These are phyloP conservation scores for Macrolepiota dolichaula DNA, from an alignment of 768 basidiomycete genomes.

Conservation along the genomic window DNA sequence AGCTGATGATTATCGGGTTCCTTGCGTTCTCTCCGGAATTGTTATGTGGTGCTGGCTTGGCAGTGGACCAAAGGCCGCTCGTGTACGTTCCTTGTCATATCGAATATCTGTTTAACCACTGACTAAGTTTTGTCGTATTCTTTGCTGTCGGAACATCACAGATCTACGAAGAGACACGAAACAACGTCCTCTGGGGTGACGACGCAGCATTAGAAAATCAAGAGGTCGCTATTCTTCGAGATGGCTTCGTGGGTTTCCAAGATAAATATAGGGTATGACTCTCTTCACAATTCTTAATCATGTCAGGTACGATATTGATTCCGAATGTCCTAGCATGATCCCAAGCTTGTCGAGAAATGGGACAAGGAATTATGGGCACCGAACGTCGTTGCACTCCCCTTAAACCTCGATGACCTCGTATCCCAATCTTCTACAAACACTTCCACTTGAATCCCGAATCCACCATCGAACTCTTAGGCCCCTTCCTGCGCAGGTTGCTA, in stretches of 20 bases:
- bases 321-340: slow-evolving; percentile 46
- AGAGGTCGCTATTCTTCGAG: slow-evolving; percentile 62
- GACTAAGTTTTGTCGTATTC: too few relatives aligned
- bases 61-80: slow-evolving; percentile 64
- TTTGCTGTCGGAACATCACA: slow-evolving; percentile 22
- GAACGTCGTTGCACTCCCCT: slow-evolving; percentile 15
- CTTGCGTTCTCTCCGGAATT: slow-evolving; percentile 8
- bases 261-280: slow-evolving; percentile 55
- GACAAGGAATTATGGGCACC: slow-evolving; percentile 59
- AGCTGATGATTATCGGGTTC: background rate
- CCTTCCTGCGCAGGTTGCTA: background rate
- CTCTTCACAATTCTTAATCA: background rate
- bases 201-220: slow-evolving; percentile 31
- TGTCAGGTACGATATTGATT: background rate
- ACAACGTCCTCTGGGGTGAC: slow-evolving; percentile 39
- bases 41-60: background rate
- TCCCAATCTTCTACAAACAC: background rate
- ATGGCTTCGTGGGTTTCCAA: slow-evolving; percentile 75
- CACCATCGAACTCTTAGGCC: background rate
- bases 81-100: slow-evolving; percentile 36
- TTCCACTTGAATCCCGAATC: background rate
- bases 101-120: background rate
- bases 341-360: slow-evolving; percentile 75
- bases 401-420: slow-evolving; percentile 19
- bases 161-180: slow-evolving; percentile 68